Evolutionary conservation across 208 protist species (phyloP), one percentile per base, ranked within the genome.

Genomic region (Zelonia costaricensis): DNA sequence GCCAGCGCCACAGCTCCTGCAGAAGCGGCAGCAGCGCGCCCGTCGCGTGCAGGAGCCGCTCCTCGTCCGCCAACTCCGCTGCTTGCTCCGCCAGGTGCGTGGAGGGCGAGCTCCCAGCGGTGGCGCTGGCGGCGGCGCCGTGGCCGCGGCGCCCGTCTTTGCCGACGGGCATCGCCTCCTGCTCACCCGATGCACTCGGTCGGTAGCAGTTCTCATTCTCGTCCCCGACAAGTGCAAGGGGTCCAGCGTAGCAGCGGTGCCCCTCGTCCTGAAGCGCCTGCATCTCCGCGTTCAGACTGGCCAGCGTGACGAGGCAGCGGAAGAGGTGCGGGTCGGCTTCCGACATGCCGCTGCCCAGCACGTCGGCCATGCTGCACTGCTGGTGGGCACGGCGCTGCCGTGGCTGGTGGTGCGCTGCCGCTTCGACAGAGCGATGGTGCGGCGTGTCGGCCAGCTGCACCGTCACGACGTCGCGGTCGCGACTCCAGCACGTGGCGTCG

Each of bases 1-100:
- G 57, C 82, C 94, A 97, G 10, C 52, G 73, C 77, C 85, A 96
- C 4, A 97, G 43, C 27, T 81, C 63, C 58, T 93, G 79, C 12
- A 98, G 69, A 42, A 95, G 63, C 9, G 70, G 51, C 49, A 97
- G 38, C 7, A 95, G 48, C 5, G 68, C 62, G 33, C 76, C 89
- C 1, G 93, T 62, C 20, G 76, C 57, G 12, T 78, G 59, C 57
- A 93, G 89, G 18, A 79, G 82, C 43, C 88, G 76, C 58, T 91
- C 91, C 27, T 97, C 91, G 16, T 22, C 72, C 30, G 80, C 25
- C 22, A 39, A 38, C 4, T 38, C 56, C 13, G 48, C 53, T 13
- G 33, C 40, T 27, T 55, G 51, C 60, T 45, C 9, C 0, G 25
- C 20, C 8, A 20, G 33, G 10, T 38, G 10, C 33, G 33, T 38